Conservation (phyloP, 345 rosid genomes). For the Eucalyptus paniculata region DNA sequence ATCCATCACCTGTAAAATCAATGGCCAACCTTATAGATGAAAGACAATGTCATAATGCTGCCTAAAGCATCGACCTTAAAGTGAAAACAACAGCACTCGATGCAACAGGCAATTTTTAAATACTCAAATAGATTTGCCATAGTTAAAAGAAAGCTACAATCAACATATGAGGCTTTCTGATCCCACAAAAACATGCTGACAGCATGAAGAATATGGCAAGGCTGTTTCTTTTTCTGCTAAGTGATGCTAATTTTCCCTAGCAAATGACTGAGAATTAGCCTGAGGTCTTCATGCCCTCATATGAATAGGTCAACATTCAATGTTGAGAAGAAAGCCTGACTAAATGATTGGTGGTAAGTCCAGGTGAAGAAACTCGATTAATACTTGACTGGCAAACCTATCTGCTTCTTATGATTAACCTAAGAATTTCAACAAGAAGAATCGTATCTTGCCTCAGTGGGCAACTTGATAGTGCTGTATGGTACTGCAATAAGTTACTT, state of each 20-base stretch:
- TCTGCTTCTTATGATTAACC: not conserved
- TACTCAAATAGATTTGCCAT: not conserved
- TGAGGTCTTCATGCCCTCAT: not conserved
- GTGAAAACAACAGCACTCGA: not conserved
- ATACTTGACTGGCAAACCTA: not conserved
- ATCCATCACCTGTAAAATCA: slow-evolving; percentile 61
- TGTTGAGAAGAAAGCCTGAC: not conserved
- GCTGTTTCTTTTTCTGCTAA: not conserved
- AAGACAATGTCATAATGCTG: not conserved
- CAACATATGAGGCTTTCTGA: not conserved
- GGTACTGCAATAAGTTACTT: not conserved
- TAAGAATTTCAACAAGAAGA: not conserved
- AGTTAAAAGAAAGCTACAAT: not conserved
- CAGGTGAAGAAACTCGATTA: not conserved
- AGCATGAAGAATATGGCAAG: not conserved
- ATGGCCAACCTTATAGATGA: not conserved
- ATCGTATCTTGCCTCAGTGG: not conserved
- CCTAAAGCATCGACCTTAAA: not conserved
- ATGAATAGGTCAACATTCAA: not conserved
- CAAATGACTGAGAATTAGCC: not conserved
- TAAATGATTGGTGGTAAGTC: not conserved
- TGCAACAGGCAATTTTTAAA: not conserved
- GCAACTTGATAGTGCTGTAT: not conserved
- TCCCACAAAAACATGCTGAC: not conserved
- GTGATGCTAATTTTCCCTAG: not conserved